phyloP scores from a whole-genome alignment of 495 filamentous ascomycete genomes.

The Antarctomyces pellizariae region DNA sequence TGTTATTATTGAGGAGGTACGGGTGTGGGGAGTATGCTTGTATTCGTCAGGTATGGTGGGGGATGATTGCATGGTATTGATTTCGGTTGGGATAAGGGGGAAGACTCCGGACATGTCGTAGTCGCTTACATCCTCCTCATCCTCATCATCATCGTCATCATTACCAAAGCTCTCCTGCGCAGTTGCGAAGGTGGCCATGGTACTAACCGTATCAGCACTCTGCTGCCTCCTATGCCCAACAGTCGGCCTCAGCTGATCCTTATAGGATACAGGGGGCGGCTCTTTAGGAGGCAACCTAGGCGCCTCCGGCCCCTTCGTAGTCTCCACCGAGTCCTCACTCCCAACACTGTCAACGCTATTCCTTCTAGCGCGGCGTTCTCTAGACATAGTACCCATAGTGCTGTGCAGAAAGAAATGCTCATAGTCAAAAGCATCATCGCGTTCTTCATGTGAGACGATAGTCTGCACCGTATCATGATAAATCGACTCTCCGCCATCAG shows the following conservation, averaged over 20 bases:
- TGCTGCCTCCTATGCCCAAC: slow-evolving; percentile 25
- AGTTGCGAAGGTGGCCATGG: slow-evolving; percentile 62
- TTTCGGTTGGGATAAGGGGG: too few species aligned
- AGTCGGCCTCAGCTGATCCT: slow-evolving; percentile 5
- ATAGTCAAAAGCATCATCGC: slow-evolving; percentile 93
- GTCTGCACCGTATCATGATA: slow-evolving; percentile 31
- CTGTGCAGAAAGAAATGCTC: slow-evolving; percentile 87
- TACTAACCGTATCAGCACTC: slow-evolving; percentile 49
- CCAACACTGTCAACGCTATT: slow-evolving; percentile 30
- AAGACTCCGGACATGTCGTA: too few species aligned
- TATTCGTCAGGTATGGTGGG: too few species aligned
- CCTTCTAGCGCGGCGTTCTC: slow-evolving; percentile 20
- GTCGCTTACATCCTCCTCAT: not conserved
- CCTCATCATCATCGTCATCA: not conserved
- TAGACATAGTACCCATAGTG: slow-evolving; percentile 49
- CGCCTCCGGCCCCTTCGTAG: slow-evolving; percentile 30
- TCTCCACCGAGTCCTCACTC: slow-evolving; percentile 54
- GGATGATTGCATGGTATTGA: too few species aligned
- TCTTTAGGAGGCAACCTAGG: not conserved
- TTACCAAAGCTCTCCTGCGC: slow-evolving; percentile 39
- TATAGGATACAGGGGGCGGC: not conserved
- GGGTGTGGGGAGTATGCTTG: too few species aligned
- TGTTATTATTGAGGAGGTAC: too few species aligned
- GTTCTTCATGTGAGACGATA: slow-evolving; percentile 59
- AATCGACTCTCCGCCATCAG: slow-evolving; percentile 26